Evolutionary conservation across 2,329 filamentous ascomycete genomes (phyloP), one percentile per base, ranked within the genome.

Genomic region (Colletotrichum spinosum): DNA sequence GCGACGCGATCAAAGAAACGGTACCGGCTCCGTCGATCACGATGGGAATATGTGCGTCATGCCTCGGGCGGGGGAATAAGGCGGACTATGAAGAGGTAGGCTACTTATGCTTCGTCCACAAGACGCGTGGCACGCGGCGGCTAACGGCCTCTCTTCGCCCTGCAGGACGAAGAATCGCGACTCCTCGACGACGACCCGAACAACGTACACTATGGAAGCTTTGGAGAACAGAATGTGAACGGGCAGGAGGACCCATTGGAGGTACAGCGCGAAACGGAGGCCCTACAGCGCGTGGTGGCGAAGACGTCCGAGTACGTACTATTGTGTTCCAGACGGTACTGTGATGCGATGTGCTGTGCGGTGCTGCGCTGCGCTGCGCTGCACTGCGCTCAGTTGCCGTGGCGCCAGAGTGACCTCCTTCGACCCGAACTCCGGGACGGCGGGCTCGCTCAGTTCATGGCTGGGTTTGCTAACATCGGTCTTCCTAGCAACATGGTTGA

Each of bases 41-140:
- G 67, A 90, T 90, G 88, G 88, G 88, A 65, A 81, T 81, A 75
- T 90, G 87, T 76, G 80, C 84, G 67, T 89, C 87, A 60, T 90
- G 88, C 72, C 77, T 90, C 49, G 86, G 87, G 68, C 75, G 79
- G 68, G 80, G 81, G 60, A 79, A 80, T 56, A 79, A 78, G 69
- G 84, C 87, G 68, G 76, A 78, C 38, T 83, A 83, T 64, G 86
- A 88, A 39, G 86, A 89, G 78, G 86, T 88, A 71, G 64, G 80
- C 71, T 35, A 34, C 17, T 25, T 25, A 45, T 44, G 10, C 46
- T 38, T 39, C 11, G 15, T 48, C 37, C 15, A 34, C 33, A 42
- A 33, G 62, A 42, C 44, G 42, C 33, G 48, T 50, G 42, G 42
- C 13, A 54, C 50, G 48, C 41, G 46, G 52, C 38, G 37, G 52